Evolutionary conservation across 352 stramenopile species (phyloP).

Genomic region (Plasmopara muralis): DNA sequence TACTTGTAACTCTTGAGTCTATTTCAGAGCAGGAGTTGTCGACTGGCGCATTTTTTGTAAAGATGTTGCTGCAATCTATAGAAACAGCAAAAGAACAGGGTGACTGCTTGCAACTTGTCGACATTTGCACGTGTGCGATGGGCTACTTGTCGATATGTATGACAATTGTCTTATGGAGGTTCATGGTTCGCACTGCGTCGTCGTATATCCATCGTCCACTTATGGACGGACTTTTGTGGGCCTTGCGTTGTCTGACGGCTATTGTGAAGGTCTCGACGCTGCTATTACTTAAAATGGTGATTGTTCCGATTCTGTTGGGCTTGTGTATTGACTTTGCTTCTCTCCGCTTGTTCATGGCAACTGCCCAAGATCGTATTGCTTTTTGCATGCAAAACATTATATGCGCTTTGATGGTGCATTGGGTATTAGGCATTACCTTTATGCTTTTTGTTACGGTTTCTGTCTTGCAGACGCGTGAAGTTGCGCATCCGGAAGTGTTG

Average conservation of each 20-base stretch:
- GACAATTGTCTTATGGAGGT: constrained; percentile 79
- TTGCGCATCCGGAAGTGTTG: constrained; percentile 91
- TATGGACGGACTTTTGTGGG: constrained; percentile 75
- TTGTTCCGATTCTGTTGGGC: constrained; percentile 92
- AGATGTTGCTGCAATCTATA: constrained; percentile 47
- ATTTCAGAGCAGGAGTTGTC: constrained; percentile 18
- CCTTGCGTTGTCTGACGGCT: constrained; percentile 68
- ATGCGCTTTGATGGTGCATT: constrained; percentile 92
- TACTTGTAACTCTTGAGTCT: constrained; percentile 18
- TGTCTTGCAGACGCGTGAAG: constrained; percentile 91
- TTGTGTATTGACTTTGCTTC: constrained; percentile 92
- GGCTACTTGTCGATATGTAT: constrained; percentile 81
- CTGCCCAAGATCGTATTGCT: constrained; percentile 60
- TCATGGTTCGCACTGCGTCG: constrained; percentile 78
- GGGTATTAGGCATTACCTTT: constrained; percentile 96
- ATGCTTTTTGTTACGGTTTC: constrained; percentile 97
- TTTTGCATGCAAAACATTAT: constrained; percentile 87
- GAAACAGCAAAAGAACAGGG: constrained; percentile 53
- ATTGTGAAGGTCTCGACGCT: constrained; percentile 94
- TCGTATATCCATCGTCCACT: constrained; percentile 78
- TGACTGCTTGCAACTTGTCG: constrained; percentile 80
- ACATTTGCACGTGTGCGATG: constrained; percentile 71
- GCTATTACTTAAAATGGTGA: constrained; percentile 96
- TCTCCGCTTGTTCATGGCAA: constrained; percentile 83
- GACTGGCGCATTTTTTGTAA: constrained; percentile 36